phyloP scores from a whole-genome alignment of 306 rosid genomes.

The Dicorynia guianensis region DNA sequence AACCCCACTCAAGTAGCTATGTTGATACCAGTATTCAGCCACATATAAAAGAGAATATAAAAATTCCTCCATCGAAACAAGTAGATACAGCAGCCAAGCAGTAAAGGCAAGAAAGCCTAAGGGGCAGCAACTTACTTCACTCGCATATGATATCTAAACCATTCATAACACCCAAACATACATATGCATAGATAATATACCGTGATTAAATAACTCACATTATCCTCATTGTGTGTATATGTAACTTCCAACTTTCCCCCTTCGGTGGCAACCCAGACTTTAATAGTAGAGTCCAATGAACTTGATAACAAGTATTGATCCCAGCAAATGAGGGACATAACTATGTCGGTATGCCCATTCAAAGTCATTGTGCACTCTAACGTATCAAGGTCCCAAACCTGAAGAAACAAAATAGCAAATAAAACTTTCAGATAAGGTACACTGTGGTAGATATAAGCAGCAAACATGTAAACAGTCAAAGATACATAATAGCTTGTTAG shows the following conservation, averaged over 20 bases:
- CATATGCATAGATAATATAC: background rate
- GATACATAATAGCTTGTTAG: background rate
- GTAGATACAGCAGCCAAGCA: background rate
- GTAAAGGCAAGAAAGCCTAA: background rate
- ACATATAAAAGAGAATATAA: background rate
- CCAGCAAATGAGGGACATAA: slow-evolving; percentile 61
- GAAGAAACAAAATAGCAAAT: background rate
- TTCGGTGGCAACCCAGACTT: slow-evolving; percentile 48
- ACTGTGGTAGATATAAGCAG: too few relatives aligned
- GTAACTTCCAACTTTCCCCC: slow-evolving; percentile 38
- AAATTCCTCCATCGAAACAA: background rate
- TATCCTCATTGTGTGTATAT: slow-evolving; percentile 40
- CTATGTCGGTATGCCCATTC: slow-evolving; percentile 44
- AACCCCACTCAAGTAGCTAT: too few relatives aligned
- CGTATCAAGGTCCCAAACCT: slow-evolving; percentile 62
- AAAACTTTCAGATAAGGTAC: background rate
- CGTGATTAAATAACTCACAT: slow-evolving; percentile 41
- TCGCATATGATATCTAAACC: too few relatives aligned
- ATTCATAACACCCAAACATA: background rate
- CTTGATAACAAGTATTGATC: slow-evolving; percentile 43
- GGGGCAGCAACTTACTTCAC: background rate
- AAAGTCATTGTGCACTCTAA: slow-evolving; percentile 53
- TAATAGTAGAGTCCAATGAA: slow-evolving; percentile 45
- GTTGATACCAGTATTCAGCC: background rate
- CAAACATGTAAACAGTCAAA: too few relatives aligned